Conservation (phyloP, 345 rosid genomes). For the Alliaria petiolata region DNA sequence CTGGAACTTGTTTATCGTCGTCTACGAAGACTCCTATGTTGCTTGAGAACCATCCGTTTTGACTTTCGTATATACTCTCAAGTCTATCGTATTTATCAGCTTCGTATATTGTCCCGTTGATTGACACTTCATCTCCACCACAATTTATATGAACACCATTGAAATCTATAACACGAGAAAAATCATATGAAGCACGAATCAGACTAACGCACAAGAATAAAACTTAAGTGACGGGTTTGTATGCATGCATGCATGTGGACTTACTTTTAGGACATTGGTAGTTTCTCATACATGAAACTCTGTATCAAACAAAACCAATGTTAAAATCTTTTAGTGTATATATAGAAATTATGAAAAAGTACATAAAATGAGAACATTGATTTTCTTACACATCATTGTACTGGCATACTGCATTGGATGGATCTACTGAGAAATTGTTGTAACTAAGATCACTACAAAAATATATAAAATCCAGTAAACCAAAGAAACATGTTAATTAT, state of each 20-base stretch:
- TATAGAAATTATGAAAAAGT: too few species aligned
- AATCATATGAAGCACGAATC: neutral
- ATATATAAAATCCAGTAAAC: neutral
- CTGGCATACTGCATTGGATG: constrained; percentile 38
- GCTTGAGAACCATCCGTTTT: constrained; percentile 49
- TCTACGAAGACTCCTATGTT: constrained; percentile 58
- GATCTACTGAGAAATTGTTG: constrained; percentile 42
- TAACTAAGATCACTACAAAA: constrained; percentile 65
- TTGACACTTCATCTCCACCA: constrained; percentile 44
- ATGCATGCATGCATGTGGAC: neutral
- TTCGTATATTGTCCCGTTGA: constrained; percentile 33
- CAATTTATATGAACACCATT: constrained; percentile 46
- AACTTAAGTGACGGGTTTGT: neutral
- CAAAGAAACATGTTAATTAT: neutral
- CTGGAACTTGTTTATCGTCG: constrained; percentile 37
- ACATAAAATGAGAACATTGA: too few species aligned
- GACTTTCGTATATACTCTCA: constrained; percentile 18
- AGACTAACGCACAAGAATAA: neutral
- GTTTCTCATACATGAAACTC: constrained; percentile 7
- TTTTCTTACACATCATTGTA: constrained; percentile 35
- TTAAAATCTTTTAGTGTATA: neutral
- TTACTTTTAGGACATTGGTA: constrained; percentile 27
- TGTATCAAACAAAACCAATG: neutral
- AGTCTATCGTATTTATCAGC: constrained; percentile 47
- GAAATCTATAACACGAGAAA: constrained; percentile 30